A percentile compares a stretch with the other conserved stretches of the same genome.
phyloP scores from a whole-genome alignment of 2,329 filamentous ascomycete species.

The Hymenoscyphus salicellus region DNA sequence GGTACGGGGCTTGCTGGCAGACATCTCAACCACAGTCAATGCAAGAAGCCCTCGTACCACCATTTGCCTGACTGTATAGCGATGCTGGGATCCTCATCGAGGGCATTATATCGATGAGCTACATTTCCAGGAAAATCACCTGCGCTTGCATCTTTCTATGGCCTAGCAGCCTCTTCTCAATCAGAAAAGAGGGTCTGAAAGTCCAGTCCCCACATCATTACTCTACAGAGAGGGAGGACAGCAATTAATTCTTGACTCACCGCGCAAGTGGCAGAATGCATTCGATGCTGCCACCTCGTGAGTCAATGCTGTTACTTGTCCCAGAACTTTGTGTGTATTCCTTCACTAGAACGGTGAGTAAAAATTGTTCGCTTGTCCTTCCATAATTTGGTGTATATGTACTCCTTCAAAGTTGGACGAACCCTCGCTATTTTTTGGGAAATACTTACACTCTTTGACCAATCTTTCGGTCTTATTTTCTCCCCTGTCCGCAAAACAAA shows the following conservation, averaged over 20 bases:
- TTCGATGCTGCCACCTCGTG: background rate
- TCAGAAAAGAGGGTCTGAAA: background rate
- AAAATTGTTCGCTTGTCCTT: background rate
- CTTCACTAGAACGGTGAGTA: background rate
- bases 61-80: background rate
- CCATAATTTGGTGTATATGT: background rate
- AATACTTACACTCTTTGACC: background rate
- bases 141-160: background rate
- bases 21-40: background rate
- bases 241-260: background rate
- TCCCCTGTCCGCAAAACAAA: background rate
- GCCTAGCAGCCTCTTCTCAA: background rate
- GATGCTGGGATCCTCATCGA: background rate
- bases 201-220: background rate
- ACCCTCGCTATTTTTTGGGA: background rate
- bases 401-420: background rate
- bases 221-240: background rate
- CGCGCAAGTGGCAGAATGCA: background rate
- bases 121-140: background rate
- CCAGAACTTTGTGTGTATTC: background rate
- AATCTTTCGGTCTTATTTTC: background rate
- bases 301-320: background rate
- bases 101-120: background rate
- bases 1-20: background rate
- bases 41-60: background rate